Evolutionary conservation across 2,329 filamentous ascomycete species (phyloP).

Genomic region (Mycogone perniciosa): DNA sequence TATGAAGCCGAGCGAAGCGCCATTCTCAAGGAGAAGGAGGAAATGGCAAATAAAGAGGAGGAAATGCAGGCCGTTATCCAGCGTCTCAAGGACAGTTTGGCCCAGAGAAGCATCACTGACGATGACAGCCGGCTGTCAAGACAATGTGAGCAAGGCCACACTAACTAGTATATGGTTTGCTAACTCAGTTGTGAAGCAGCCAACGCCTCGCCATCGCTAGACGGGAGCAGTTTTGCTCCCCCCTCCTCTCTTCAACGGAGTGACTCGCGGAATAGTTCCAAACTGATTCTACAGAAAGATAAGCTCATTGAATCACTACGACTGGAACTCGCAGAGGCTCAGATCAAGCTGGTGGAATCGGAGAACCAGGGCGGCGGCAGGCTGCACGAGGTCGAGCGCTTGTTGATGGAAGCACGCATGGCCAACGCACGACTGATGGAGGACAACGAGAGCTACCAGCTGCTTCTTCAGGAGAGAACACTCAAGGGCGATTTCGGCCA

Average conservation of each 20-base stretch:
- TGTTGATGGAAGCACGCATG: conserved; percentile 88
- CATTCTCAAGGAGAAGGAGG: conserved; percentile 87
- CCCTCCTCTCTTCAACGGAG: conserved; percentile 78
- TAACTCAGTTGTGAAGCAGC: conserved; percentile 26
- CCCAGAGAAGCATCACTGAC: conserved; percentile 57
- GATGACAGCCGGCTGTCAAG: conserved; percentile 54
- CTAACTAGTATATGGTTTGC: conserved; percentile 1
- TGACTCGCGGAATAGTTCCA: conserved; percentile 84
- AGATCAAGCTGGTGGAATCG: conserved; percentile 91
- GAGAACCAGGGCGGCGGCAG: conserved; percentile 88
- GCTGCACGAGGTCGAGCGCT: conserved; percentile 82
- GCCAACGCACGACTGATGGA: conserved; percentile 95
- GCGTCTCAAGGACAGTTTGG: conserved; percentile 81
- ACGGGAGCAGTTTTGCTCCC: conserved; percentile 76
- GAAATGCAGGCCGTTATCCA: conserved; percentile 88
- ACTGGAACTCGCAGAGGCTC: conserved; percentile 86
- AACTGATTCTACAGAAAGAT: conserved; percentile 89
- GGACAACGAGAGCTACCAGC: conserved; percentile 96
- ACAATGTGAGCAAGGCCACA: conserved; percentile 42
- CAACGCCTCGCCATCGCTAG: conserved; percentile 61
- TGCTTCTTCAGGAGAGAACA: conserved; percentile 89
- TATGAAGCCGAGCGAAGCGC: conserved; percentile 86
- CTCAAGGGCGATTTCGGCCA: conserved; percentile 88
- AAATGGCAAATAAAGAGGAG: conserved; percentile 75
- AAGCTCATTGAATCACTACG: conserved; percentile 89